phyloP scores from a whole-genome alignment of 208 protist genomes.

The Wallacemonas collosoma region DNA sequence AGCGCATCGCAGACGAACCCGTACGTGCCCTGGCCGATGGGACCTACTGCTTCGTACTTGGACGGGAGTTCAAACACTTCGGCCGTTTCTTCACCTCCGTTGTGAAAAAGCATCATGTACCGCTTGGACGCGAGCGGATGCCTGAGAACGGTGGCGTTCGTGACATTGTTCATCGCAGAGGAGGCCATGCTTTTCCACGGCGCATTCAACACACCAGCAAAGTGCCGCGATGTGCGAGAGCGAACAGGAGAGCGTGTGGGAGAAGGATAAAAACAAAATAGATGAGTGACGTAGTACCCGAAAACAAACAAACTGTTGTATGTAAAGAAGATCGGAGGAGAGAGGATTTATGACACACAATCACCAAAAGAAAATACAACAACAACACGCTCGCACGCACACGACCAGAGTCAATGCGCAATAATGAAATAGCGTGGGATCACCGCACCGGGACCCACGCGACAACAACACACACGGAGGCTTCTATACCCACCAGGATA shows the following conservation, averaged over 20 bases:
- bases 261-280: background rate
- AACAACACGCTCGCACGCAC: background rate
- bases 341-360: too few relatives aligned
- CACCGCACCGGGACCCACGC: too few relatives aligned
- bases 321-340: background rate
- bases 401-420: background rate
- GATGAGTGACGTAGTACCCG: background rate
- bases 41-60: constrained; percentile 66
- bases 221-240: too few relatives aligned
- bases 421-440: too few relatives aligned
- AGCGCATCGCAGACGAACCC: constrained; percentile 78
- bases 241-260: background rate
- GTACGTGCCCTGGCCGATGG: constrained; percentile 76
- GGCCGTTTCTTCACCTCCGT: constrained; percentile 43
- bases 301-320: background rate
- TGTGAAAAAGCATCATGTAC: constrained; percentile 63
- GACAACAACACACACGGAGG: too few relatives aligned
- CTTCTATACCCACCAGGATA: too few relatives aligned
- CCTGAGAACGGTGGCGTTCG: constrained; percentile 43
- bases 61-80: constrained; percentile 83
- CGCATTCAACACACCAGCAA: too few relatives aligned
- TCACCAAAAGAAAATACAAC: too few relatives aligned
- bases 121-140: constrained; percentile 81
- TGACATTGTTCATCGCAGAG: background rate
- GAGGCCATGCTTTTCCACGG: background rate